Evolutionary conservation across 2,329 filamentous ascomycete genomes (phyloP), one percentile per base, ranked within the genome.

Genomic region (Xylariomycetidae sp.): DNA sequence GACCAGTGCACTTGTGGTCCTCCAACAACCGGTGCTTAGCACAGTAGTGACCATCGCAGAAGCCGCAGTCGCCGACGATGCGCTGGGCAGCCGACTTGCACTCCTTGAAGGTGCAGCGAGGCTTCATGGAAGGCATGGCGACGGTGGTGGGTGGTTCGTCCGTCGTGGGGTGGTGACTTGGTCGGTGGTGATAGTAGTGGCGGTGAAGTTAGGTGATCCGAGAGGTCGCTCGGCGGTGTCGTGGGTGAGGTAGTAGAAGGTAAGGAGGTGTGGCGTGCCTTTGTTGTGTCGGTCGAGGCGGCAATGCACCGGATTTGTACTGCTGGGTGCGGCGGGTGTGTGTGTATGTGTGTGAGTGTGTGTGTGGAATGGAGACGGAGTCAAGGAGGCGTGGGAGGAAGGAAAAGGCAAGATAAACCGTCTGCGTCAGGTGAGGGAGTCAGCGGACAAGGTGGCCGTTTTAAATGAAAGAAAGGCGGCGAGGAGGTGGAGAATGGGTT

Each of bases 31-130:
- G 76, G 65, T 98, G 92, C 68, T 88, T 94, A 51, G 86, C 86
- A 65, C 92, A 98, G 70, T 86, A 96, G 59, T 93, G 85, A 28
- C 89, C 88, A 35, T 82, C 72, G 69, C 92, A 98, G 71, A 96
- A 96, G 41, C 80, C 82, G 65, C 92, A 98, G 68, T 96, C 90
- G 34, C 92, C 92, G 39, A 95, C 85, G 54, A 98, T 95, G 46
- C 86, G 82, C 63, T 95, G 89, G 12, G 88, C 89, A 19, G 76
- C 75, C 50, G 87, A 81, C 58, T 79, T 86, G 78, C 92, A 96
- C 49, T 88, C 81, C 64, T 90, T 89, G 68, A 85, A 88, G 46
- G 74, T 82, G 72, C 92, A 96, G 51, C 85, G 81, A 49, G 83
- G 79, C 72, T 85, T 87, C 67, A 82, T 85, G 42, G 79, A 73